phyloP scores from a whole-genome alignment of 306 rosid species.

The Boehmeria nivea region DNA sequence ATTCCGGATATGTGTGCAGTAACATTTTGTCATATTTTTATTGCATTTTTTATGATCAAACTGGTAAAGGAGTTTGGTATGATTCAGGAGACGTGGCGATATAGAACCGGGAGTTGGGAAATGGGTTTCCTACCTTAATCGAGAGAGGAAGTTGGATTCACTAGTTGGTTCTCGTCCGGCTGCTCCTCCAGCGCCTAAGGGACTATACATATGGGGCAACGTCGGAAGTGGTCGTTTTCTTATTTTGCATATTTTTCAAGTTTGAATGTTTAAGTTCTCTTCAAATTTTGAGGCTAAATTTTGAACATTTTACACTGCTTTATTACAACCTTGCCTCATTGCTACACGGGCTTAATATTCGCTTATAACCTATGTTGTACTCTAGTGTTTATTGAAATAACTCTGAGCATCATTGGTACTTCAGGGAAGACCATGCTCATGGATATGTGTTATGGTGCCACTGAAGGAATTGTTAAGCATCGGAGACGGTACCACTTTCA shows the following conservation, averaged over 20 bases:
- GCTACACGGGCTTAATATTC: neutral
- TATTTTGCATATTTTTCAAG: slow-evolving; percentile 12
- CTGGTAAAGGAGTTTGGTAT: slow-evolving; percentile 11
- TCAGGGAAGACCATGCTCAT: slow-evolving; percentile 98
- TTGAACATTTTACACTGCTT: too few species aligned
- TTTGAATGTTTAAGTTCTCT: neutral
- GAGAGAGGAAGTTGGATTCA: slow-evolving; percentile 85
- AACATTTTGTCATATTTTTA: too few species aligned
- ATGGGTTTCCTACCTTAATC: slow-evolving; percentile 93
- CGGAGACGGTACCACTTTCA: slow-evolving; percentile 88
- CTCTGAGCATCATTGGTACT: slow-evolving; percentile 11
- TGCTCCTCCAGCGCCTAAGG: slow-evolving; percentile 86
- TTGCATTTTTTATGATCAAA: too few species aligned
- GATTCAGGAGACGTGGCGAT: slow-evolving; percentile 53
- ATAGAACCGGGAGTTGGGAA: slow-evolving; percentile 88
- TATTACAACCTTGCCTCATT: too few species aligned
- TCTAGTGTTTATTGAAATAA: neutral
- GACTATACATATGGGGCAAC: slow-evolving; percentile 86
- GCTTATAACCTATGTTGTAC: neutral
- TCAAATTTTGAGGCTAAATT: neutral
- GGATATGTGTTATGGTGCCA: slow-evolving; percentile 93
- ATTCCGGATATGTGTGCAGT: too few species aligned
- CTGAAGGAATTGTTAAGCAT: slow-evolving; percentile 75
- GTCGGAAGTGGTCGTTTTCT: slow-evolving; percentile 80
- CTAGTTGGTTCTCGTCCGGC: slow-evolving; percentile 65